Evolutionary conservation across 2,329 filamentous ascomycete genomes (phyloP).

Genomic region (Neopestalotiopsis clavispora): DNA sequence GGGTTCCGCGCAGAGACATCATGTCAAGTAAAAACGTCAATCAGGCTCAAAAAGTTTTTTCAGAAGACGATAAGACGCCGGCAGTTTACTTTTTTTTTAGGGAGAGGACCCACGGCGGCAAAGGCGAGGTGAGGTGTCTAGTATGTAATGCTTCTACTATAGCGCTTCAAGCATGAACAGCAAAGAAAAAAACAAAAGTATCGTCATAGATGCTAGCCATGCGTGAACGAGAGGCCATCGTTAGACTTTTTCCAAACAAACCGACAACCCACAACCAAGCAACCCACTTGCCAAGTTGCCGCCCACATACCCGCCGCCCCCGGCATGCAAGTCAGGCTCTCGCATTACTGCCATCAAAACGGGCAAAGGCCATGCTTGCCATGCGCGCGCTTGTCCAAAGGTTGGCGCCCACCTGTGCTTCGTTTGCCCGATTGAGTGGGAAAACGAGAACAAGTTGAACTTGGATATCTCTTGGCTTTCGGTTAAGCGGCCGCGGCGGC

Average conservation of each 20-base stretch:
- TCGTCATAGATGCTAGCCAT: background rate
- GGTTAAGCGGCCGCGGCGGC: background rate
- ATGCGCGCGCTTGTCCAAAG: background rate
- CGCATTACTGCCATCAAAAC: background rate
- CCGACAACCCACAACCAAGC: too few relatives aligned
- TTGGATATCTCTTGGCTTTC: background rate
- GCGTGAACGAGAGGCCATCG: background rate
- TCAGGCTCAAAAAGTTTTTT: background rate
- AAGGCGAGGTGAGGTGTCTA: too few relatives aligned
- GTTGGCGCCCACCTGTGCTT: background rate
- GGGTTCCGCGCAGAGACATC: conserved; percentile 8
- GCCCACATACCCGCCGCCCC: background rate
- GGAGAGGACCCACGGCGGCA: background rate
- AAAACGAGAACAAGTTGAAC: background rate
- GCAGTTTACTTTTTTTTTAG: background rate
- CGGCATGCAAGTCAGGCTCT: background rate
- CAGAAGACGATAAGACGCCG: conserved; percentile 1
- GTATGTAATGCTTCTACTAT: too few relatives aligned
- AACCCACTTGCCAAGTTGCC: too few relatives aligned
- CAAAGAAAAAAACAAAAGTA: background rate
- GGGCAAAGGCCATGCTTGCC: background rate
- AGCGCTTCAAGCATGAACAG: too few relatives aligned
- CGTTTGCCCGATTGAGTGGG: background rate
- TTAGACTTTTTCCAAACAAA: background rate
- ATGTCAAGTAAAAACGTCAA: background rate